Conservation (phyloP, 257 asterid genomes). For the Solanum microdontum region DNA sequence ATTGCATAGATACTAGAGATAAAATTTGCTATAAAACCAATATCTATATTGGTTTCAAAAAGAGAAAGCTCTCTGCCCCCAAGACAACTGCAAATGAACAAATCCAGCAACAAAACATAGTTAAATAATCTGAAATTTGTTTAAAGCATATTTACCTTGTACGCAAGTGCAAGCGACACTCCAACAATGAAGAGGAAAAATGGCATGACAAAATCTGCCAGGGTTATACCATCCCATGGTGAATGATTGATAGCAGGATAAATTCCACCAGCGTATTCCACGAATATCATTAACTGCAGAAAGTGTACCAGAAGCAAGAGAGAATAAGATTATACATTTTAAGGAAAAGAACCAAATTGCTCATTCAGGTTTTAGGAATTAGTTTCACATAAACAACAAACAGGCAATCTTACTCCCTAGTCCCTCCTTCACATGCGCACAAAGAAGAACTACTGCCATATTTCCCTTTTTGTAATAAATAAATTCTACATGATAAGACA, state of each 20-base stretch:
- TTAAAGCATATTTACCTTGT: conserved; percentile 33
- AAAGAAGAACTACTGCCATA: neutral
- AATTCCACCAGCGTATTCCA: conserved; percentile 56
- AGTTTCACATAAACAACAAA: neutral
- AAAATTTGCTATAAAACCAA: neutral
- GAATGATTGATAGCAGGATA: conserved; percentile 62
- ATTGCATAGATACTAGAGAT: neutral
- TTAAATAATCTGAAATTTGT: neutral
- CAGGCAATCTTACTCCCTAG: neutral
- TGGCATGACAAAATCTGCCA: conserved; percentile 74
- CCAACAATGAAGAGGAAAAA: conserved; percentile 77
- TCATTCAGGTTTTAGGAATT: neutral
- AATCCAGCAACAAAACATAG: neutral
- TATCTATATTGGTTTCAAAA: neutral
- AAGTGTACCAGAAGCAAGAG: neutral
- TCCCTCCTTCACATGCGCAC: neutral
- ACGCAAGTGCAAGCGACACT: conserved; percentile 55
- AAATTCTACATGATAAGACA: neutral
- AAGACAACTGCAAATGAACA: neutral
- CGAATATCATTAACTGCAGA: conserved; percentile 58
- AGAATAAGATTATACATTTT: neutral
- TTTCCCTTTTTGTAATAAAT: neutral
- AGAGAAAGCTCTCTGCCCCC: neutral
- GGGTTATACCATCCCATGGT: conserved; percentile 66
- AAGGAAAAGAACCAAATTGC: neutral